phyloP scores from a whole-genome alignment of 2,329 filamentous ascomycete genomes.

The Phaeosphaeria sp. region DNA sequence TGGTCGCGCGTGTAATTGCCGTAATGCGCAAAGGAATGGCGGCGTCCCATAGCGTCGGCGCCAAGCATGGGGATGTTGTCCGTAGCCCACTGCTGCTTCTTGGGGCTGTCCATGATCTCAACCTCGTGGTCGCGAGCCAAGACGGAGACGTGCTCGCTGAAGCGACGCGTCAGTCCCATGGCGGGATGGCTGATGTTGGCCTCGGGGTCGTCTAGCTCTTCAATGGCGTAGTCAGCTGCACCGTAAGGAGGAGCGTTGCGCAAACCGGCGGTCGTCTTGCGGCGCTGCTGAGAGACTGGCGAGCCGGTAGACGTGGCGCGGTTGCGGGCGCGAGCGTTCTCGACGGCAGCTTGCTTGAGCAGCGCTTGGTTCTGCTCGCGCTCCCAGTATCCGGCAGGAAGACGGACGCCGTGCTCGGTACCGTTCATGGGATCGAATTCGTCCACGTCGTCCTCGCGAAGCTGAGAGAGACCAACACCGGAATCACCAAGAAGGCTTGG shows the following conservation, averaged over 20 bases:
- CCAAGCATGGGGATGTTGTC: slow-evolving; percentile 31
- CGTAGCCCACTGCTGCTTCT: slow-evolving; percentile 38
- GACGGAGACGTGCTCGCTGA: slow-evolving; percentile 43
- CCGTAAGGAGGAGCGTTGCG: slow-evolving; percentile 69
- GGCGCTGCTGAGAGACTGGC: slow-evolving; percentile 34
- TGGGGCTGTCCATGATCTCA: slow-evolving; percentile 28
- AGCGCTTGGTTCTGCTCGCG: slow-evolving; percentile 41
- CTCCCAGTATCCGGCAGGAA: slow-evolving; percentile 43
- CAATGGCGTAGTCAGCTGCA: slow-evolving; percentile 71
- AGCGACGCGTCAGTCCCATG: slow-evolving; percentile 41
- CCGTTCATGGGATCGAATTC: slow-evolving; percentile 70
- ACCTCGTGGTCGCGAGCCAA: slow-evolving; percentile 29
- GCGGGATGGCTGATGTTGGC: slow-evolving; percentile 53
- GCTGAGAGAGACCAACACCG: slow-evolving; percentile 35
- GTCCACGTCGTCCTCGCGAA: slow-evolving; percentile 58
- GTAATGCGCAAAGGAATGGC: slow-evolving; percentile 74
- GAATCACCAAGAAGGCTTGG: slow-evolving; percentile 75
- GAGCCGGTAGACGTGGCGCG: slow-evolving; percentile 38
- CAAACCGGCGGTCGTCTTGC: slow-evolving; percentile 55
- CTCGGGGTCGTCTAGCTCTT: slow-evolving; percentile 73
- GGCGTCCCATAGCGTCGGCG: slow-evolving; percentile 66
- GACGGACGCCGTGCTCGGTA: slow-evolving; percentile 58
- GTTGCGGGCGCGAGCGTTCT: slow-evolving; percentile 44
- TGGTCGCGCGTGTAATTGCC: slow-evolving; percentile 34
- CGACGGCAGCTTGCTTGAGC: slow-evolving; percentile 46